These are phyloP conservation scores for Fraxinus dipetala DNA, from an alignment of 305 asterid species.

Conservation along the genomic window DNA sequence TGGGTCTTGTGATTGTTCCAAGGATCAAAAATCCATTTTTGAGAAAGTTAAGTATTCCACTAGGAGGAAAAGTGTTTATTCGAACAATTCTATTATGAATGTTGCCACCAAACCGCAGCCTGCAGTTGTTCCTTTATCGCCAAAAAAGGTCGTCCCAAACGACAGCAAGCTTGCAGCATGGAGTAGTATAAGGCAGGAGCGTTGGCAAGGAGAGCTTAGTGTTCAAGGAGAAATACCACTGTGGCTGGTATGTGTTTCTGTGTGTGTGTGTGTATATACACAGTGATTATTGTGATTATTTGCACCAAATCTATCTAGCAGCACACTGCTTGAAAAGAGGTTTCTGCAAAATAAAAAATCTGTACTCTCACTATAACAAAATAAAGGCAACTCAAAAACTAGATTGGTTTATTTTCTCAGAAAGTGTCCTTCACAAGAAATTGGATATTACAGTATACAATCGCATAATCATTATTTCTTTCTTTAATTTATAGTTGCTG, in stretches of 20 bases:
- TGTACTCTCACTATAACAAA: background rate
- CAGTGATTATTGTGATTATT: background rate
- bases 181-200: constrained; percentile 73
- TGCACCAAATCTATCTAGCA: background rate
- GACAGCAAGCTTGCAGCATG: constrained; percentile 64
- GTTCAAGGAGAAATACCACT: constrained; percentile 81
- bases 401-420: background rate
- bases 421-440: background rate
- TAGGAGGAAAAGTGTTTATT: background rate
- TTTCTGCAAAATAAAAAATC: background rate
- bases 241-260: constrained; percentile 60
- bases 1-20: constrained; percentile 7
- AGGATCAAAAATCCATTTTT: constrained; percentile 18
- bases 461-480: background rate
- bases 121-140: constrained; percentile 26
- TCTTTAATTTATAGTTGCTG: background rate
- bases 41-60: constrained; percentile 19
- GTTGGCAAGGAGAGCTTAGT: constrained; percentile 82
- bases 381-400: background rate
- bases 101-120: constrained; percentile 46
- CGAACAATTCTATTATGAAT: constrained; percentile 22
- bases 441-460: background rate
- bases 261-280: background rate
- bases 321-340: background rate
- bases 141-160: constrained; percentile 12